Percentiles rank a stretch among this genome's conserved stretches.
phyloP scores from a whole-genome alignment of 73 alveolate genomes.

The Paramecium tetraurelia region DNA sequence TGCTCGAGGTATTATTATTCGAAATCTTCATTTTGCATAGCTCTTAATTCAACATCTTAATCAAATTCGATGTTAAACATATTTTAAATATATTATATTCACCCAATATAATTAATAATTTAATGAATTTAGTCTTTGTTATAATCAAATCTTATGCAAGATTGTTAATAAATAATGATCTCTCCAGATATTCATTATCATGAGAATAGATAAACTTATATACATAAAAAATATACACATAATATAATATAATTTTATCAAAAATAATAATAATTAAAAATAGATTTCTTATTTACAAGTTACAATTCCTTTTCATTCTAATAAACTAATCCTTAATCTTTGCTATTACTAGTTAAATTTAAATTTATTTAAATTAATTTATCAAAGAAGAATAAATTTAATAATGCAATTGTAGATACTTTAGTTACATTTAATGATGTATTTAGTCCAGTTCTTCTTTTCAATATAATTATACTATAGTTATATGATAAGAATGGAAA shows the following conservation, averaged over 20 bases:
- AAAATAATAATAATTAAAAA: too few relatives aligned
- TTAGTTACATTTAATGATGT: neutral
- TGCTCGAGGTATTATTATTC: conserved; percentile 21
- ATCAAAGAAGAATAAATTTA: neutral
- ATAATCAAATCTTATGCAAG: neutral
- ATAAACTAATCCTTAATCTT: neutral
- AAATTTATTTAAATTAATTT: neutral
- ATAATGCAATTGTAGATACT: too few relatives aligned
- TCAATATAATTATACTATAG: too few relatives aligned
- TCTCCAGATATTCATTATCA: neutral
- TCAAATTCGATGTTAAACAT: neutral
- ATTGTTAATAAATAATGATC: neutral
- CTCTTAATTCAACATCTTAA: conserved; percentile 5
- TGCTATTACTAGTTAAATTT: neutral
- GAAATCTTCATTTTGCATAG: neutral
- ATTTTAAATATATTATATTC: neutral
- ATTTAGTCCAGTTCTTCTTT: too few relatives aligned
- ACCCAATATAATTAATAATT: neutral
- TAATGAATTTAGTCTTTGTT: neutral
- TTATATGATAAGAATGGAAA: too few relatives aligned
- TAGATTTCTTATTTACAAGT: neutral
- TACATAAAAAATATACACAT: too few relatives aligned
- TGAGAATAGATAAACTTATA: too few relatives aligned
- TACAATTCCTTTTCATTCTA: neutral
- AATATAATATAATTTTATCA: neutral